Evolutionary conservation across 805 yeast genomes (phyloP), one percentile per base, ranked within the genome.

Genomic region (Cyberlindnera samutprakarnensis): DNA sequence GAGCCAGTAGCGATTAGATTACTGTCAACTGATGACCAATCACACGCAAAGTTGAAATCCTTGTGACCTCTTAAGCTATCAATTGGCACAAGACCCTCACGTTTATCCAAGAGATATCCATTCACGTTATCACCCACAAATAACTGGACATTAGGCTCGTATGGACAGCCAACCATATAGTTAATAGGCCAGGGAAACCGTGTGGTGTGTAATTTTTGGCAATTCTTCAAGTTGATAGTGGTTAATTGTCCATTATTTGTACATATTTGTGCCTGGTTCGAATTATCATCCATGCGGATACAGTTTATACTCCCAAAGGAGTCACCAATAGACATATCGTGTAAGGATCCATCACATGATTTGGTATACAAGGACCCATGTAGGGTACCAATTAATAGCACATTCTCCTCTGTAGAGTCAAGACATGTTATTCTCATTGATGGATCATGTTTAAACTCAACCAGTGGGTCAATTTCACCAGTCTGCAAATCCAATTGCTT

Each of bases 21-120:
- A 39, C 64, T 42, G 27, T 49, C 21, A 8, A 8, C 10, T 19
- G 21, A 46, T 7, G 60, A 56, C 81, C 82, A 76, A 43, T 74
- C 80, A 46, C 79, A 75, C 25, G 75, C 61, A 40, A 75, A 75
- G 4, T 75, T 68, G 46, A 49, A 75, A 46, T 76, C 82, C 30
- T 53, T 51, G 47, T 75, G 82, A 7, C 76, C 78, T 16, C 36
- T 35, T 22, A 65, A 38, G 5, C 40, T 31, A 77, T 19, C 10
- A 19, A 19, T 19, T 7, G 21, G 21, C 10, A 8, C 10, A 19
- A 8, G 10, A 8, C 21, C 21, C 7, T 8, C 10, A 8, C 21
- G 43, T 11, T 57, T 49, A 47, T 75, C 83, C 4, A 68, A 28
- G 4, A 76, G 58, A 34, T 51, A 58, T 5, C 70, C 54, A 15